phyloP scores from a whole-genome alignment of 805 yeast species.

The Wickerhamiella sorbophila region DNA sequence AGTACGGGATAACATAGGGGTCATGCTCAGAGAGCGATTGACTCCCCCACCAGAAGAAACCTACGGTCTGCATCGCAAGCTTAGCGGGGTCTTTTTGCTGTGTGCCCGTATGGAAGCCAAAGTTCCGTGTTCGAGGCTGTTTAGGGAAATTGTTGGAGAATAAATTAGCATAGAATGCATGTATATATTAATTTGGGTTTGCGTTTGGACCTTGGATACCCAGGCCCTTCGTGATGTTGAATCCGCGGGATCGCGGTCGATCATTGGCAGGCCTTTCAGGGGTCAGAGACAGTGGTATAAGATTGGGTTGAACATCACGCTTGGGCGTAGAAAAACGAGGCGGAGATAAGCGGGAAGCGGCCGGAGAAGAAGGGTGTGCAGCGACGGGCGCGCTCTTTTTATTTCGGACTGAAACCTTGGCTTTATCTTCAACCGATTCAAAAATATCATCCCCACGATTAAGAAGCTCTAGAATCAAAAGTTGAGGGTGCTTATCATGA shows the following conservation, averaged over 20 bases:
- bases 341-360: not conserved
- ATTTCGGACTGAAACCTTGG: constrained; percentile 6
- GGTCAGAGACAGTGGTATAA: constrained; percentile 5
- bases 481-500: constrained; percentile 21
- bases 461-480: constrained; percentile 18
- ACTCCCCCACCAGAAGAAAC: constrained; percentile 99
- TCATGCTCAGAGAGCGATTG: constrained; percentile 82
- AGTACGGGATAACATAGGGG: constrained; percentile 70
- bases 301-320: constrained; percentile 4
- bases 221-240: constrained; percentile 3
- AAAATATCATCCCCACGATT: constrained; percentile 16
- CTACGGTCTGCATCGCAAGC: constrained; percentile 86
- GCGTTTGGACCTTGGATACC: constrained; percentile 1
- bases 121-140: constrained; percentile 68
- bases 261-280: constrained; percentile 9
- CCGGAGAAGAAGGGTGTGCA: not conserved
- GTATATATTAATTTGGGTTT: not conserved
- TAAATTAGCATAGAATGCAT: not conserved
- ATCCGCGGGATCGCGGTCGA: constrained; percentile 1
- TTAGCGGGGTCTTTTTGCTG: constrained; percentile 82
- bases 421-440: not conserved
- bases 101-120: constrained; percentile 76
- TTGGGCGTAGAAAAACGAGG: not conserved
- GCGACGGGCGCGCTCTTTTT: constrained; percentile 14
- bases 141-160: constrained; percentile 55